phyloP scores from a whole-genome alignment of 2,329 filamentous ascomycete genomes.

The Alternaria panax region DNA sequence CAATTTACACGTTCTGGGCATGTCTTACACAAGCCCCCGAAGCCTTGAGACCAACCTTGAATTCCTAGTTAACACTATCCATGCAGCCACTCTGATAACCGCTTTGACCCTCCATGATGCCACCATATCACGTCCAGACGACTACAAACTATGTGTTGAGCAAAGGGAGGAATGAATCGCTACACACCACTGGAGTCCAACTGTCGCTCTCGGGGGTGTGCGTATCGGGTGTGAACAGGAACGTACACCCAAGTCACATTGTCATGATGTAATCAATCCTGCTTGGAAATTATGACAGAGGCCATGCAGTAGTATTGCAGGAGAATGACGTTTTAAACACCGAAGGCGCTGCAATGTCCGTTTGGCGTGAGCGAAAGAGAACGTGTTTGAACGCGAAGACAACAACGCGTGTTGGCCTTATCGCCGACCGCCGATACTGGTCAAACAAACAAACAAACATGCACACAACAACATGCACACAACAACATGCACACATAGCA shows the following conservation, averaged over 20 bases:
- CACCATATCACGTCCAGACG: neutral
- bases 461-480: slow-evolving; percentile 15
- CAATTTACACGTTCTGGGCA: neutral
- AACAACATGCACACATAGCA: slow-evolving; percentile 13
- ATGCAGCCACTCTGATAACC: neutral
- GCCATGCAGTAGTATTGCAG: neutral
- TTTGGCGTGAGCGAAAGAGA: neutral
- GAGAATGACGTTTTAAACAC: neutral
- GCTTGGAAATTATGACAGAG: neutral
- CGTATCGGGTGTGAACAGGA: neutral
- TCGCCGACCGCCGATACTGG: slow-evolving; percentile 30
- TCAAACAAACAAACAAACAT: slow-evolving; percentile 26
- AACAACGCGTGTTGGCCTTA: slow-evolving; percentile 10
- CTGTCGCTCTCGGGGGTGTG: too few relatives aligned
- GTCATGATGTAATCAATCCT: neutral
- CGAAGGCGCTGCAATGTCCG: neutral
- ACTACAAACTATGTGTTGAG: neutral
- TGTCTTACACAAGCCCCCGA: neutral
- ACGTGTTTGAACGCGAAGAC: neutral
- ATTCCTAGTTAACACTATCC: neutral
- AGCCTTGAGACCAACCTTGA: neutral
- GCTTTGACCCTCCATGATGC: neutral
- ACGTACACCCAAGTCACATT: neutral
- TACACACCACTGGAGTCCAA: neutral
- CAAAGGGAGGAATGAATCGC: neutral